phyloP scores from a whole-genome alignment of 192 early-diverging fungal genomes.

The Backusella liffmaniae region DNA sequence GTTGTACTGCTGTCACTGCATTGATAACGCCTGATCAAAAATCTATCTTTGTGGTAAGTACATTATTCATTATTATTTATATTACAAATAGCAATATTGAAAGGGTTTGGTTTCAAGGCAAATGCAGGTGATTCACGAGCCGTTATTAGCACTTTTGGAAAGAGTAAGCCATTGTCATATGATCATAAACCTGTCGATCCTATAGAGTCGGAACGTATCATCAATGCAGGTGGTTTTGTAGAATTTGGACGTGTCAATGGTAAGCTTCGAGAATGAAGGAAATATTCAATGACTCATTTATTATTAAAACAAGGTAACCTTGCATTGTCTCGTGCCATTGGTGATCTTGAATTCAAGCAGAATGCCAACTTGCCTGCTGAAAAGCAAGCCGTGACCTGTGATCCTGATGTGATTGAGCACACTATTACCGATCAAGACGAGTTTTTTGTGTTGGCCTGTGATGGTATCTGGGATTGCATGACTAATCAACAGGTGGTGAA shows the following conservation, averaged over 20 bases:
- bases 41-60: constrained; percentile 65
- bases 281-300: not conserved
- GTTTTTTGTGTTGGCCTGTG: constrained; percentile 95
- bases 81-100: no score
- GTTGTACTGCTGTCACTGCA: constrained; percentile 92
- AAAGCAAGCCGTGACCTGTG: constrained; percentile 90
- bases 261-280: constrained; percentile 18
- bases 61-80: no score
- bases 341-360: constrained; percentile 99
- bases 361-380: constrained; percentile 74
- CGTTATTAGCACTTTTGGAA: constrained; percentile 79
- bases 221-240: constrained; percentile 93
- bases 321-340: constrained; percentile 96
- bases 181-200: constrained; percentile 97
- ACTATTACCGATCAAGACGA: constrained; percentile 71
- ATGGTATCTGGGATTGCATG: constrained; percentile 99
- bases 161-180: constrained; percentile 73
- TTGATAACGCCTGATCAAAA: constrained; percentile 82
- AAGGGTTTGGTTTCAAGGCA: constrained; percentile 27
- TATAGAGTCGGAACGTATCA: constrained; percentile 83
- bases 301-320: constrained; percentile 68
- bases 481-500: constrained; percentile 85
- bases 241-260: constrained; percentile 99
- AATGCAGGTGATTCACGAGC: constrained; percentile 98
- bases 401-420: constrained; percentile 79